Evolutionary conservation across 495 filamentous ascomycete genomes (phyloP).

Genomic region (Rhypophila decipiens): DNA sequence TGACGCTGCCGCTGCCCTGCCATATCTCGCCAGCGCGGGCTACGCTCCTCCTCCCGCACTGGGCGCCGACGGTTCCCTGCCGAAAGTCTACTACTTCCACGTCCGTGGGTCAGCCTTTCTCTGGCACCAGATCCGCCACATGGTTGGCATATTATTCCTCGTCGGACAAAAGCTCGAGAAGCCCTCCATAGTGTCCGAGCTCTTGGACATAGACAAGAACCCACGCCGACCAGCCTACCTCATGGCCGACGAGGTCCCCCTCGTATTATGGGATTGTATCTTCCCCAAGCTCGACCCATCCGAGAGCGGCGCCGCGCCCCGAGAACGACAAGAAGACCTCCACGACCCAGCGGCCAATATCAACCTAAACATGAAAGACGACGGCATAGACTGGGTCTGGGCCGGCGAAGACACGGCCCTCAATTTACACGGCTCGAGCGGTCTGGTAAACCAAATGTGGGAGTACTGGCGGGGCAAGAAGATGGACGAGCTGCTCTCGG

Average conservation of each 20-base stretch:
- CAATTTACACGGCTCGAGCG: conserved; percentile 51
- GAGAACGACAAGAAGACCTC: conserved; percentile 13
- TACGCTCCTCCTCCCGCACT: conserved; percentile 1
- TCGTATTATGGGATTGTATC: conserved; percentile 92
- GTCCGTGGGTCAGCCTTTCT: conserved; percentile 90
- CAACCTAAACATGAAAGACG: conserved; percentile 19
- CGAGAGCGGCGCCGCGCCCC: background rate
- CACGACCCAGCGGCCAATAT: conserved; percentile 37
- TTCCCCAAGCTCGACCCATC: conserved; percentile 53
- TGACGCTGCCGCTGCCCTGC: conserved; percentile 38
- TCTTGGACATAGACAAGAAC: conserved; percentile 64
- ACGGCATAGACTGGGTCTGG: conserved; percentile 76
- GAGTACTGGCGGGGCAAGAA: conserved; percentile 71
- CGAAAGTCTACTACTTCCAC: conserved; percentile 78
- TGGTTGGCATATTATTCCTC: conserved; percentile 79
- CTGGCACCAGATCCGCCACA: conserved; percentile 96
- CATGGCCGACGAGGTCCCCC: conserved; percentile 81
- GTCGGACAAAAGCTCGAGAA: conserved; percentile 85
- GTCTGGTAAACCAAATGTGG: conserved; percentile 73
- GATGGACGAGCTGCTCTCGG: conserved; percentile 80
- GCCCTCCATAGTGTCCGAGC: conserved; percentile 59
- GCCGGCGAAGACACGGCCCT: conserved; percentile 51
- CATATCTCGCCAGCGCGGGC: conserved; percentile 24
- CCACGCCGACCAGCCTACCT: conserved; percentile 74
- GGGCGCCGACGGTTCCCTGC: conserved; percentile 13